Evolutionary conservation across 331 rosid species (phyloP), one percentile per base, ranked within the genome.

Genomic region (Dryas integrifolia): DNA sequence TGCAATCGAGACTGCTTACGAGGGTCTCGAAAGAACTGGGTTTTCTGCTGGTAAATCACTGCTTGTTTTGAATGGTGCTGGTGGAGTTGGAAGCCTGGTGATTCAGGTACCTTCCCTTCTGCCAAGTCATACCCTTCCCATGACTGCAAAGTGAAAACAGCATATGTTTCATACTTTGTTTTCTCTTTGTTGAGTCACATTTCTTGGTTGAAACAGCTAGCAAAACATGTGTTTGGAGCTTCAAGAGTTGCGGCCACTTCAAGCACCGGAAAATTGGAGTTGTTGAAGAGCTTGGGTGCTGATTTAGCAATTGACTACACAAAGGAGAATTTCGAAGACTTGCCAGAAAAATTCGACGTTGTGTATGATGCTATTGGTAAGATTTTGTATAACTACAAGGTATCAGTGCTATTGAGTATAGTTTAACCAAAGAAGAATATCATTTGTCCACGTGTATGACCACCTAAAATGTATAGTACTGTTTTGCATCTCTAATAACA

Each of bases 1-100:
- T 11, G 97, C 93, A 35, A 87, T 95, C 72, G 99, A 95, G 81
- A 95, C 97, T 49, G 96, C 99, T 40, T 84, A 80, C 47, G 96
- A 95, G 78, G 99, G 97, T 72, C 85, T 91, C 13, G 92, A 86
- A 85, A 91, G 52, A 70, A 87, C 96, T n/a, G 95, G 90, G 14
- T 91, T 95, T 73, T 89, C 93, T 30, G 43, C 96, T 24, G 96
- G 96, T 50, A 92, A 92, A 90, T 95, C 99, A 3, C 80, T 95
- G 79, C 90, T 95, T 79, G 85, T 95, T 76, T 84, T 95, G 24
- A 95, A 91, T 79, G 99, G 96, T 65, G 84, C 98, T 63, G 97
- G 97, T 69, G 97, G 97, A 66, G 99, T 92, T 74, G 99, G 97
- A 76, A 91, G 96, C 83, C 79, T 95, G 18, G 96, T 88, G 67